Evolutionary conservation across 108 stramenopile genomes (phyloP).

Genomic region (Chaetoceros tenuissimus): DNA sequence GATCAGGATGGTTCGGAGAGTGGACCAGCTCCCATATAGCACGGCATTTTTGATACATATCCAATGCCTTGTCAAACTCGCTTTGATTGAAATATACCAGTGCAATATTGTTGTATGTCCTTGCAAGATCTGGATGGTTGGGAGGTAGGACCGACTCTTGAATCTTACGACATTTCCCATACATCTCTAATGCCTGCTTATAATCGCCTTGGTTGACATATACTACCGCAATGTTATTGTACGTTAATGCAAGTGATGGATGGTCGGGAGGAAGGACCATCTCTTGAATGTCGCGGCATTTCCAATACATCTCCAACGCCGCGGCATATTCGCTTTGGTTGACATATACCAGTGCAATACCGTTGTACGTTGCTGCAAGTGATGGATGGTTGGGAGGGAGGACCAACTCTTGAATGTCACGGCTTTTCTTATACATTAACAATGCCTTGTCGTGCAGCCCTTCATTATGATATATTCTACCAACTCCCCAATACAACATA

Average conservation of each 20-base stretch:
- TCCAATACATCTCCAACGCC: constrained; percentile 19
- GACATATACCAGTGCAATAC: constrained; percentile 8
- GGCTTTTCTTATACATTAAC: background rate
- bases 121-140: constrained; percentile 10
- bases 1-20: constrained; percentile 19
- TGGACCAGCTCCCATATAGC: constrained; percentile 12
- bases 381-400: background rate
- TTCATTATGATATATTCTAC: constrained; percentile 22
- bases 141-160: constrained; percentile 24
- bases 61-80: constrained; percentile 16
- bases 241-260: constrained; percentile 18
- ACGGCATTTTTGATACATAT: constrained; percentile 16
- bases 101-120: constrained; percentile 19
- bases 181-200: constrained; percentile 17
- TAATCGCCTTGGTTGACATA: constrained; percentile 18
- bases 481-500: constrained; percentile 1
- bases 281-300: constrained; percentile 17
- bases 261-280: constrained; percentile 16
- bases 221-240: constrained; percentile 14
- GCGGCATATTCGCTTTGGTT: constrained; percentile 10
- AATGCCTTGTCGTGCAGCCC: constrained; percentile 21
- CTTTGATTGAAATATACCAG: constrained; percentile 6
- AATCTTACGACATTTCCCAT: constrained; percentile 13
- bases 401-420: background rate
- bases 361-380: constrained; percentile 12